These are phyloP conservation scores for Calonectria hongkongensis DNA, from an alignment of 2,329 filamentous ascomycete genomes.

Conservation along the genomic window DNA sequence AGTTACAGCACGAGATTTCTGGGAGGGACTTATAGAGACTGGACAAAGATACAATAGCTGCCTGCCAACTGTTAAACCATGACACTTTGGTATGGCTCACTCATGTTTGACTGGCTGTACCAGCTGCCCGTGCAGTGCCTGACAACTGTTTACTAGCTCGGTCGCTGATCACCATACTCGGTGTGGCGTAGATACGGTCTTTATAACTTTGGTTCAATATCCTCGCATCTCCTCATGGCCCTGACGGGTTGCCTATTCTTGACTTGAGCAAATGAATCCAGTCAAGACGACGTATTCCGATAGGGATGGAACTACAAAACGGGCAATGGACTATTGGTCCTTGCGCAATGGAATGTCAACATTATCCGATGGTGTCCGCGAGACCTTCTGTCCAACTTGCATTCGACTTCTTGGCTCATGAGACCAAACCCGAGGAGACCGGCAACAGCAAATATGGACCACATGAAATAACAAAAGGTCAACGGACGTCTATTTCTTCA, in stretches of 20 bases:
- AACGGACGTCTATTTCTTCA: constrained; percentile 50
- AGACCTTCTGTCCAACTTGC: neutral
- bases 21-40: neutral
- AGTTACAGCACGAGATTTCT: neutral
- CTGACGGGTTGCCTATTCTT: neutral
- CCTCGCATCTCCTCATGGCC: neutral
- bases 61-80: neutral
- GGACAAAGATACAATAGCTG: neutral
- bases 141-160: neutral
- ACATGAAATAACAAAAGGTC: constrained; percentile 29
- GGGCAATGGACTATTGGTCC: too few relatives aligned
- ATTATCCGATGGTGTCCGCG: neutral
- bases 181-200: neutral
- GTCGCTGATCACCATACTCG: neutral
- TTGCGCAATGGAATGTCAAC: neutral
- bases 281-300: too few relatives aligned
- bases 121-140: neutral
- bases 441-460: neutral
- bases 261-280: neutral
- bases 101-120: neutral
- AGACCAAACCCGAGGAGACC: neutral
- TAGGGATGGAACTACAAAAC: neutral
- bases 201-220: neutral
- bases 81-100: neutral
- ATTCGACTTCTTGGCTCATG: neutral